A percentile compares a stretch with the other conserved stretches of the same genome.
phyloP scores from a whole-genome alignment of 2,329 filamentous ascomycete genomes.

The Aureobasidium pullulans region DNA sequence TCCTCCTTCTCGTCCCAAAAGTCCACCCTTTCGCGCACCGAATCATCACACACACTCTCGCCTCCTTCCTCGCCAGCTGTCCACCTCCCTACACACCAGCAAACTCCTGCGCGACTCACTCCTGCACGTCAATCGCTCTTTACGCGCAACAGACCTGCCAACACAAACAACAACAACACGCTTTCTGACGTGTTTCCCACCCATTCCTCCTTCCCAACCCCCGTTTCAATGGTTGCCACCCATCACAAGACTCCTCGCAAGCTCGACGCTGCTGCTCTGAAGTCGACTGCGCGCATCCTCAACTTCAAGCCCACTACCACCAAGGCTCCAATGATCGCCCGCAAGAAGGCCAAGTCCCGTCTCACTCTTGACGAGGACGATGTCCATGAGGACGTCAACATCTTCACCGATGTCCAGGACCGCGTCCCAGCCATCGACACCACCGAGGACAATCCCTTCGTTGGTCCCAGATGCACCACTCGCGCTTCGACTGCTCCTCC shows the following conservation, averaged over 20 bases:
- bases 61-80: conserved; percentile 31
- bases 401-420: conserved; percentile 76
- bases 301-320: conserved; percentile 52
- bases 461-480: conserved; percentile 33
- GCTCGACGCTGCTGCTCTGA: conserved; percentile 39
- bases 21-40: conserved; percentile 31
- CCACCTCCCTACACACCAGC: background rate
- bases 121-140: conserved; percentile 11
- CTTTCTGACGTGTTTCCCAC: conserved; percentile 6
- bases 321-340: conserved; percentile 52
- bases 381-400: conserved; percentile 45
- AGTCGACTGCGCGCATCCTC: conserved; percentile 43
- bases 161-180: background rate
- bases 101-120: conserved; percentile 4
- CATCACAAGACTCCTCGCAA: conserved; percentile 71
- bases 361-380: conserved; percentile 25
- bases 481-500: conserved; percentile 40
- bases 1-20: conserved; percentile 6
- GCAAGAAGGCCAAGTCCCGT: conserved; percentile 35
- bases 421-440: conserved; percentile 59
- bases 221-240: conserved; percentile 57
- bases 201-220: background rate
- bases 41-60: conserved; percentile 34
- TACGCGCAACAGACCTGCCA: background rate
- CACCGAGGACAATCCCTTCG: conserved; percentile 67